Conservation (phyloP, 495 filamentous ascomycete species). For the Xylaria curta region DNA sequence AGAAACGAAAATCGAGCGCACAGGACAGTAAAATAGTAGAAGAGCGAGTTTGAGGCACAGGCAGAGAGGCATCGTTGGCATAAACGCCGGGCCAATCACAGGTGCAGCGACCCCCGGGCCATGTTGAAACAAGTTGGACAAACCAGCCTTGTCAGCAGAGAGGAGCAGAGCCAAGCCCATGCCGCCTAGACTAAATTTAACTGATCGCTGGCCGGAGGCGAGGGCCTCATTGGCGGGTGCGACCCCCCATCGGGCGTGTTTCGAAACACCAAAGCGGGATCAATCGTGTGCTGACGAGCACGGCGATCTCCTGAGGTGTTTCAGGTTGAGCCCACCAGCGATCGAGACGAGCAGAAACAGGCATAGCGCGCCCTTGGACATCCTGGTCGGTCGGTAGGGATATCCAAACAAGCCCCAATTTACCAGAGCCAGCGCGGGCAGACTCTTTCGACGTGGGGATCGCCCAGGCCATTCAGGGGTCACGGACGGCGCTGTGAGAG, state of each 20-base stretch:
- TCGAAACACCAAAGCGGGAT: constrained; percentile 43
- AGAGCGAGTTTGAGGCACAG: neutral
- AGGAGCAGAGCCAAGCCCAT: constrained; percentile 6
- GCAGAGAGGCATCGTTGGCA: constrained; percentile 12
- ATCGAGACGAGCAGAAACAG: constrained; percentile 31
- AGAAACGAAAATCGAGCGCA: neutral
- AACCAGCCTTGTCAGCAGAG: constrained; percentile 25
- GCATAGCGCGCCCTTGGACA: constrained; percentile 28
- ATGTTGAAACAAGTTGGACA: constrained; percentile 17
- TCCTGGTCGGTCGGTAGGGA: constrained; percentile 14
- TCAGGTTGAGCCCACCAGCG: constrained; percentile 43
- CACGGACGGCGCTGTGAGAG: neutral
- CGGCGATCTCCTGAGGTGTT: constrained; percentile 41
- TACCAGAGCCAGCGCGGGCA: constrained; percentile 2
- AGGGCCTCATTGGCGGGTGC: constrained; percentile 37
- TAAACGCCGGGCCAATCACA: constrained; percentile 22
- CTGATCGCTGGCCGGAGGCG: constrained; percentile 21
- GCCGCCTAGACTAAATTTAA: constrained; percentile 27
- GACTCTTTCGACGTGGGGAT: constrained; percentile 19
- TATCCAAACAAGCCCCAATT: constrained; percentile 9
- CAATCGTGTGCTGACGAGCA: constrained; percentile 27
- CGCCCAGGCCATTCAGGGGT: constrained; percentile 22
- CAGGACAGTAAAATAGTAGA: neutral
- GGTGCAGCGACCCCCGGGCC: constrained; percentile 8
- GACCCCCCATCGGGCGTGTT: constrained; percentile 44